Evolutionary conservation across 2,329 filamentous ascomycete species (phyloP).

Genomic region (Rhexocercosporidium sp.): DNA sequence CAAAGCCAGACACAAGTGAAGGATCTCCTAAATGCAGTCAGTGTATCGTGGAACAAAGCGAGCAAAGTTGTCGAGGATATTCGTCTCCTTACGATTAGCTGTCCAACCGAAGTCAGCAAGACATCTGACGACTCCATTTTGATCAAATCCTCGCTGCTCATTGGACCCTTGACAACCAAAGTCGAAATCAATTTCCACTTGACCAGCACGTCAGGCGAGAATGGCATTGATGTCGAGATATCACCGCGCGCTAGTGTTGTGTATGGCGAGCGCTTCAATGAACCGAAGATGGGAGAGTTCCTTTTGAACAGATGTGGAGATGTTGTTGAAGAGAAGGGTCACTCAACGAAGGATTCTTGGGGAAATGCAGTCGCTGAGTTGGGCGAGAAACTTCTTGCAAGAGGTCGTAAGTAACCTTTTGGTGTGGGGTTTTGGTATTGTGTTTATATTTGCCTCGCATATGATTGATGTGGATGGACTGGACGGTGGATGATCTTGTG

Average conservation of each 20-base stretch:
- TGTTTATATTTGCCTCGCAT: not conserved
- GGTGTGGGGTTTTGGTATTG: not conserved
- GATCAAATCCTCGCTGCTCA: constrained; percentile 65
- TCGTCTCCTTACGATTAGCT: constrained; percentile 63
- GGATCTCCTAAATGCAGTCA: constrained; percentile 63
- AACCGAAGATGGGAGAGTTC: constrained; percentile 76
- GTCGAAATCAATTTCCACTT: constrained; percentile 67
- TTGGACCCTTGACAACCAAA: constrained; percentile 70
- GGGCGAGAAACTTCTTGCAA: constrained; percentile 58
- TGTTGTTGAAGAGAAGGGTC: constrained; percentile 39
- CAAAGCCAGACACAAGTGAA: constrained; percentile 62
- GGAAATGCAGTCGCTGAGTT: constrained; percentile 61
- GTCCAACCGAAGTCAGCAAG: constrained; percentile 67
- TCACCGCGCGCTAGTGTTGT: constrained; percentile 64
- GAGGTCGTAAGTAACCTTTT: constrained; percentile 53
- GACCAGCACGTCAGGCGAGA: constrained; percentile 49
- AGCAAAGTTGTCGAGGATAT: constrained; percentile 64
- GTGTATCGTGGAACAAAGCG: constrained; percentile 69
- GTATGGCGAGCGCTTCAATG: constrained; percentile 81
- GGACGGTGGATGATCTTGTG: not conserved
- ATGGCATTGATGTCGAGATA: constrained; percentile 61
- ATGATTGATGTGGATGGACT: constrained; percentile 1
- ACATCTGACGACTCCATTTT: constrained; percentile 69
- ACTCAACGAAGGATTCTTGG: constrained; percentile 53
- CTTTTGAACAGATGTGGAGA: constrained; percentile 59